A percentile compares a stretch with the other conserved stretches of the same genome.
Evolutionary conservation across 2,329 filamentous ascomycete genomes (phyloP).

Genomic region (Xylaria sp.): DNA sequence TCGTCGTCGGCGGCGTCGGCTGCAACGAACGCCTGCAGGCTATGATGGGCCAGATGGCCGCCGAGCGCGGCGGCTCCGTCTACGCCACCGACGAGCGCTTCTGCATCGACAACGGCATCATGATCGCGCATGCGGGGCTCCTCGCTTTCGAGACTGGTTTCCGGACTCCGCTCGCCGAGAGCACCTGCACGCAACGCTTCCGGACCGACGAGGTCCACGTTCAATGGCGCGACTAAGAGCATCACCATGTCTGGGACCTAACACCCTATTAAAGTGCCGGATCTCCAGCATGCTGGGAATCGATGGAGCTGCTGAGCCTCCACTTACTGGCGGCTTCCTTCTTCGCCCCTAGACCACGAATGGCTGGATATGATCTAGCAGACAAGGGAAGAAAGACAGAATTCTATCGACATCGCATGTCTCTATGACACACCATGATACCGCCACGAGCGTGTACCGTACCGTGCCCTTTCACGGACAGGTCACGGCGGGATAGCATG

Average conservation of each 20-base stretch:
- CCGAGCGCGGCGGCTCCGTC: conserved; percentile 86
- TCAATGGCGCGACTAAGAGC: conserved; percentile 74
- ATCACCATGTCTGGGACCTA: not conserved
- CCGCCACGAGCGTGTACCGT: too few relatives aligned
- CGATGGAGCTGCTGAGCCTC: not conserved
- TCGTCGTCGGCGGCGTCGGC: conserved; percentile 95
- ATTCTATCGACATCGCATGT: not conserved
- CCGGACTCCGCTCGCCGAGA: conserved; percentile 79
- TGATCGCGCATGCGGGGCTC: conserved; percentile 97
- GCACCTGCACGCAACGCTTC: conserved; percentile 85
- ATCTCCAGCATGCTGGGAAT: conserved; percentile 19
- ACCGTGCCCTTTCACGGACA: not conserved
- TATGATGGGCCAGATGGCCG: conserved; percentile 98
- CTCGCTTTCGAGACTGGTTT: conserved; percentile 86
- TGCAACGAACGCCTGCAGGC: conserved; percentile 94
- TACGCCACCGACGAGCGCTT: conserved; percentile 97
- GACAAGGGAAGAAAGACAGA: too few relatives aligned
- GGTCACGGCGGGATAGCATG: not conserved
- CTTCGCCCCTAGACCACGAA: not conserved
- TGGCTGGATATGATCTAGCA: not conserved
- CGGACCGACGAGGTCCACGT: conserved; percentile 85
- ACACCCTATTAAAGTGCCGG: not conserved
- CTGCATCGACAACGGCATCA: conserved; percentile 99
- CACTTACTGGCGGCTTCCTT: not conserved
- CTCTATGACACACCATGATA: not conserved